phyloP scores from a whole-genome alignment of 2,329 filamentous ascomycete genomes.

The Aschersonia sp. region DNA sequence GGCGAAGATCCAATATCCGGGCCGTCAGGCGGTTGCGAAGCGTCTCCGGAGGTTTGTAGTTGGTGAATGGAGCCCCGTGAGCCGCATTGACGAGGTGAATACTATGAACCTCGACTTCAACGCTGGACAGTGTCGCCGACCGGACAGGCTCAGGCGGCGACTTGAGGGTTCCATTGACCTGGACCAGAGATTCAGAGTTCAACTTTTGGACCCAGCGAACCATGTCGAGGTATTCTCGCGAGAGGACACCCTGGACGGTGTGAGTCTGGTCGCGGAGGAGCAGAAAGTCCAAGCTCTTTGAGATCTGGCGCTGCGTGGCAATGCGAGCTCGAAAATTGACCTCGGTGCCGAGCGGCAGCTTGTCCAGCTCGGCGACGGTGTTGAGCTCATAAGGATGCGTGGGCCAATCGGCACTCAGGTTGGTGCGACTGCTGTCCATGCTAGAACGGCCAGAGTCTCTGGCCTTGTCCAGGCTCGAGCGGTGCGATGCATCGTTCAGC shows the following conservation, averaged over 20 bases:
- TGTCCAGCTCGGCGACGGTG: conserved; percentile 21
- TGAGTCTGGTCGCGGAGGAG: conserved; percentile 72
- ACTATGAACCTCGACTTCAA: conserved; percentile 56
- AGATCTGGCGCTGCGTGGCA: conserved; percentile 61
- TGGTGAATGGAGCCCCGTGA: conserved; percentile 33
- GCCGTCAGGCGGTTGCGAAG: conserved; percentile 58
- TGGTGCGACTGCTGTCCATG: conserved; percentile 21
- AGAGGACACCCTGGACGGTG: conserved; percentile 72
- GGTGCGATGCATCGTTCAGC: conserved; percentile 6
- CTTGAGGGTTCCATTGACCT: conserved; percentile 60
- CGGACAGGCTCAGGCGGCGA: conserved; percentile 59
- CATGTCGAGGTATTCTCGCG: conserved; percentile 46
- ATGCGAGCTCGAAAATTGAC: conserved; percentile 27
- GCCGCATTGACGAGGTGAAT: conserved; percentile 37
- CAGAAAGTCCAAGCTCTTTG: conserved; percentile 69
- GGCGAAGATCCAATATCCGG: conserved; percentile 71
- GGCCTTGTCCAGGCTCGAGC: conserved; percentile 12
- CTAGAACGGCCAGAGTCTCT: conserved; percentile 10
- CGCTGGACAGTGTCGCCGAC: conserved; percentile 58
- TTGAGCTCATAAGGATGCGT: conserved; percentile 24
- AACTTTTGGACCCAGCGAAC: conserved; percentile 79
- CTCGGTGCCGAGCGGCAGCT: conserved; percentile 20
- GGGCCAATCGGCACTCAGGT: conserved; percentile 22
- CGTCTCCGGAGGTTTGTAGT: conserved; percentile 49
- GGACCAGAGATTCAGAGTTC: conserved; percentile 62